Evolutionary conservation across 1,284 basidiomycete genomes (phyloP), one percentile per base, ranked within the genome.

Genomic region (Moesziomyces parantarcticus): DNA sequence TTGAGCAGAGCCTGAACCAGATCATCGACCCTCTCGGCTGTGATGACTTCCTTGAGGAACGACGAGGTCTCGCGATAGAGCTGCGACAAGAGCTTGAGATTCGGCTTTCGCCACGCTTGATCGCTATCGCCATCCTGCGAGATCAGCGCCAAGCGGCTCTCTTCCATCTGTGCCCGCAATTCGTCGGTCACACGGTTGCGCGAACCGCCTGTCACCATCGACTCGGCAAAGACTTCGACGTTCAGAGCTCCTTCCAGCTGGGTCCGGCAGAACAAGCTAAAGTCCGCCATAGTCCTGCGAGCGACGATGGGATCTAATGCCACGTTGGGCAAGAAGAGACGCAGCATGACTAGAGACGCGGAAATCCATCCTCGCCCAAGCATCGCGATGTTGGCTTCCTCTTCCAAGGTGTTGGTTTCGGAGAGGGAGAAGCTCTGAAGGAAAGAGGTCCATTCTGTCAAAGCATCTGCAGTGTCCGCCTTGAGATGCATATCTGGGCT

Each of bases 241-340:
- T 79, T 66, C 6, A 92, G 83, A 77, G 92, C 89, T 7, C 85
- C 85, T 0, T 82, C 72, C 0, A 92, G 78, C n/a, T 86, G 81
- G 0, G 83, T 77, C 18, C 87, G 82, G 20, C 69, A 62, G 40
- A 63, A 53, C 18, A 56, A 46, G 75, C 88, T 86, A 46, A 91
- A 88, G 40, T 87, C 85, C 6, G 84, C 84, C 0, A 87, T 86
- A 39, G 88, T 89, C 46, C 87, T 87, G 51, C 90, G 88, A 34
- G 91, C 88, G 20, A 90, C 89, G 16, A 91, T 89, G 10, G 96
- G 96, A 83, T 99, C 97, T 54, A 98, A 85, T 1, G 95, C 93
- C 5, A 90, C 86, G 79, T 93, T 89, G 0, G 97, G 94, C 48
- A 98, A 87, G 80, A 92, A 92, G n/a, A 96, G 87, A 1, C 89